Evolutionary conservation across 805 yeast species (phyloP).

Genomic region (Candida suzukii): DNA sequence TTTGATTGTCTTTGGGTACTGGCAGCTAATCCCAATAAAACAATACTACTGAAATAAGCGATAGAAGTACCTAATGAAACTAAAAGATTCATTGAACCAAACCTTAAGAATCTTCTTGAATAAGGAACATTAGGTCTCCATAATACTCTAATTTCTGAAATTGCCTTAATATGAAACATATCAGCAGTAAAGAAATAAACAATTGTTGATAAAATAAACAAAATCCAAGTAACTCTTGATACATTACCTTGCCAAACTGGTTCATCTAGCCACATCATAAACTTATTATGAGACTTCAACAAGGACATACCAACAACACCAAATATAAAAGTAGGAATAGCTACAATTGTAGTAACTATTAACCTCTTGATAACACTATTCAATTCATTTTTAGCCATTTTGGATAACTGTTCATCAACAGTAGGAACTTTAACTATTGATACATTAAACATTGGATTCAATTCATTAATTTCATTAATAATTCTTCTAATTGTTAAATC

Average conservation of each 20-base stretch:
- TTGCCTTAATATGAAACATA: constrained; percentile 61
- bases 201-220: constrained; percentile 61
- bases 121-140: constrained; percentile 53
- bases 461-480: constrained; percentile 37
- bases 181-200: constrained; percentile 72
- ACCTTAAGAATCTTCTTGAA: constrained; percentile 49
- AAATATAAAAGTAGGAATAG: constrained; percentile 59
- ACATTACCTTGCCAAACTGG: constrained; percentile 61
- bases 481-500: constrained; percentile 49
- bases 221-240: constrained; percentile 56
- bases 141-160: constrained; percentile 47
- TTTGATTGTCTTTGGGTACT: constrained; percentile 14
- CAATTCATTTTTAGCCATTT: constrained; percentile 42
- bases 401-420: constrained; percentile 56
- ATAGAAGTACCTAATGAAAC: constrained; percentile 70
- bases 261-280: constrained; percentile 48
- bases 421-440: constrained; percentile 46
- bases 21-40: constrained; percentile 42
- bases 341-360: constrained; percentile 41
- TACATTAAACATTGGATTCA: constrained; percentile 41
- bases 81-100: constrained; percentile 74
- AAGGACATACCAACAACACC: constrained; percentile 68
- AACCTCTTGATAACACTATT: constrained; percentile 38
- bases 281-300: constrained; percentile 26
- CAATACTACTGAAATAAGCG: constrained; percentile 63